Base-by-base conservation (phyloP, 2,329 filamentous ascomycete species). In the Ophiosphaerella narmari region DNA sequence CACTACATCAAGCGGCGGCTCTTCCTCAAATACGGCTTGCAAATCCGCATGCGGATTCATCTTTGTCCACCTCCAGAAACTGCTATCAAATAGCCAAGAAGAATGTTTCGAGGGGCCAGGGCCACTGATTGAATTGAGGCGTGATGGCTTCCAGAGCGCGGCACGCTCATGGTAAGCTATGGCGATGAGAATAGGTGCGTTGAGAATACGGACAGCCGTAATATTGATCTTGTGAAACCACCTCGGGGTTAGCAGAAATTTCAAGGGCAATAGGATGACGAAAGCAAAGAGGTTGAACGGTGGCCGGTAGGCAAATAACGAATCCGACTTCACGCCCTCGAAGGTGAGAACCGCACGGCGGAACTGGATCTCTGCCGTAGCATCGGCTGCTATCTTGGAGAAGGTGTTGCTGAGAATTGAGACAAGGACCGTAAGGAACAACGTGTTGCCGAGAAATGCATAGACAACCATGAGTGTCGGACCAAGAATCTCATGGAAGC, bases 161-260 rank as follows among this genome's bases (percentile, higher is more conserved):
- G 82, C 81, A 43, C 90, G 84, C 72, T 95, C 90, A 54, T 86
- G 81, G 16, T 86, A 74, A 14, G 86, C 84, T 52, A 95, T 88
- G 52, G 87, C 62, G 4, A 93, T 79, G 1, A 95, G 78, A 5
- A 92, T 77, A 0, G 90, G 90, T 2, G 89, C 79, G 70, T 94
- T 94, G 63, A 92, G 80, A 7, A 86, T 75, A 33, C 89, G 85
- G 18, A 94, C 87, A 8, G 84, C 83, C 50, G 86, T 84, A 49
- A 95, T 89, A 67, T 95, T 91, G 64, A 93, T 88, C 74, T 93
- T 94, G 77, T 95, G 90, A 68, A 94, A 94, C 89, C 89, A 93
- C 38, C 90, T 85, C 0, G 88, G 85, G n/a, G 85, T 86, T 32
- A 91, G 78, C n/a, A 89, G 62, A 62, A 89, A 89, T 62, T 91